Conservation (phyloP, 2,329 filamentous ascomycete species). For the Botrytis tulipae region DNA sequence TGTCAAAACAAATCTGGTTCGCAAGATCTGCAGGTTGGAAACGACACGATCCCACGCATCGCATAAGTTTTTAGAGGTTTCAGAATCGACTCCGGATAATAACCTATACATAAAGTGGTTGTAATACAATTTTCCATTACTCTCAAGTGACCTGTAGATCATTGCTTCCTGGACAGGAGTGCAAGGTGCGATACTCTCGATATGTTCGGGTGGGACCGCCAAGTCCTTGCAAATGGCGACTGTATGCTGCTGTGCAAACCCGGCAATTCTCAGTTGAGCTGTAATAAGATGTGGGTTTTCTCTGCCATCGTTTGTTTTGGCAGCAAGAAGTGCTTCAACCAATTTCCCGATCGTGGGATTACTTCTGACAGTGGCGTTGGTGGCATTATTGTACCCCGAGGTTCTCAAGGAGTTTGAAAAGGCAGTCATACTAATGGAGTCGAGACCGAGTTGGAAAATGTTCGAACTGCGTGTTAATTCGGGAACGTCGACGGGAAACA, state of each 20-base stretch:
- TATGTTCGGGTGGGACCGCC: conserved; percentile 47
- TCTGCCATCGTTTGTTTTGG: conserved; percentile 14
- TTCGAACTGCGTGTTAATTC: conserved; percentile 55
- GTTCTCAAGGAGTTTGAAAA: conserved; percentile 64
- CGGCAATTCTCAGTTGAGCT: conserved; percentile 40
- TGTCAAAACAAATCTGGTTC: conserved; percentile 71
- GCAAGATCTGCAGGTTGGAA: conserved; percentile 59
- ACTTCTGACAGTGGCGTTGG: conserved; percentile 66
- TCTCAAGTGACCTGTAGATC: conserved; percentile 66
- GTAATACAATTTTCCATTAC: conserved; percentile 64
- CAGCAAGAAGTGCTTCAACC: conserved; percentile 33
- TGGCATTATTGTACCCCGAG: conserved; percentile 58
- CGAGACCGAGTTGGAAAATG: conserved; percentile 82
- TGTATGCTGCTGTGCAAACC: conserved; percentile 41
- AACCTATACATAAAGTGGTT: conserved; percentile 68
- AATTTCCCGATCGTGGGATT: conserved; percentile 53
- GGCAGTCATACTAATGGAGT: conserved; percentile 79
- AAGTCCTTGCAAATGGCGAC: conserved; percentile 48
- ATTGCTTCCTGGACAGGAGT: conserved; percentile 86
- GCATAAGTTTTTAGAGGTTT: conserved; percentile 43
- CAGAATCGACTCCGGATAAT: conserved; percentile 43
- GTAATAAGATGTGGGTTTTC: conserved; percentile 39
- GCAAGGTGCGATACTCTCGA: conserved; percentile 78
- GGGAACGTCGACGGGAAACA: conserved; percentile 40
- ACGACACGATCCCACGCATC: conserved; percentile 58